These are phyloP conservation scores for Monosporascus sp. DNA, from an alignment of 2,329 filamentous ascomycete species.

Conservation along the genomic window DNA sequence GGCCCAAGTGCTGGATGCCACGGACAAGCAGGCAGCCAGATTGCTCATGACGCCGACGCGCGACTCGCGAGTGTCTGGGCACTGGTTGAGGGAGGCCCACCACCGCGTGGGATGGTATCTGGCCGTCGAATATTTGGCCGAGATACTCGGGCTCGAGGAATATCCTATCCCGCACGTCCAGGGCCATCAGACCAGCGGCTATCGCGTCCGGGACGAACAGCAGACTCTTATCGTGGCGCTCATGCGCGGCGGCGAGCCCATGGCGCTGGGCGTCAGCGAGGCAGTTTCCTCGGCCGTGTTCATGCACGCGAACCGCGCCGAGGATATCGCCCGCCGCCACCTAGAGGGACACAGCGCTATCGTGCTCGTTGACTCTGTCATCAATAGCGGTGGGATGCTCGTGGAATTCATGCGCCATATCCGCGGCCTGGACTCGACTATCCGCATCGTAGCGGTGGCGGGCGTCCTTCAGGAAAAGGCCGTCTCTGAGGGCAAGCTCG, in stretches of 20 bases:
- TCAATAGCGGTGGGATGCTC: conserved; percentile 51
- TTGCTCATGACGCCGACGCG: conserved; percentile 50
- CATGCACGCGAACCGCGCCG: conserved; percentile 35
- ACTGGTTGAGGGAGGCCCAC: conserved; percentile 44
- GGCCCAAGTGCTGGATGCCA: conserved; percentile 35
- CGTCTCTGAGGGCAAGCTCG: conserved; percentile 7
- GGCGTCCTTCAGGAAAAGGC: conserved; percentile 45
- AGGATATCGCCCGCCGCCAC: conserved; percentile 38
- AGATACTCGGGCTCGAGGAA: conserved; percentile 45
- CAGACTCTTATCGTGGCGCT: conserved; percentile 50
- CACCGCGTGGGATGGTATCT: conserved; percentile 46
- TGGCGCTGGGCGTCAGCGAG: conserved; percentile 54
- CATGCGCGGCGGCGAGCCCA: conserved; percentile 60
- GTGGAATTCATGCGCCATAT: conserved; percentile 43
- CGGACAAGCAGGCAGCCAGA: conserved; percentile 37
- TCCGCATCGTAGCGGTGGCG: conserved; percentile 49
- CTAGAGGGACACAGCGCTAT: conserved; percentile 35
- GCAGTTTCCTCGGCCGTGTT: conserved; percentile 48
- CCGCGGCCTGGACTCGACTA: conserved; percentile 28
- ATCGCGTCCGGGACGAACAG: conserved; percentile 41
- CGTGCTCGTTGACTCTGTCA: conserved; percentile 54
- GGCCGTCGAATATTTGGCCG: conserved; percentile 40
- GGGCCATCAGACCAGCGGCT: conserved; percentile 36
- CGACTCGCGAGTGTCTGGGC: conserved; percentile 41
- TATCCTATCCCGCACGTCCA: conserved; percentile 48